Percentiles rank a stretch among this genome's conserved stretches.
Conservation (phyloP, 2,329 filamentous ascomycete species). For the Alternaria solani region DNA sequence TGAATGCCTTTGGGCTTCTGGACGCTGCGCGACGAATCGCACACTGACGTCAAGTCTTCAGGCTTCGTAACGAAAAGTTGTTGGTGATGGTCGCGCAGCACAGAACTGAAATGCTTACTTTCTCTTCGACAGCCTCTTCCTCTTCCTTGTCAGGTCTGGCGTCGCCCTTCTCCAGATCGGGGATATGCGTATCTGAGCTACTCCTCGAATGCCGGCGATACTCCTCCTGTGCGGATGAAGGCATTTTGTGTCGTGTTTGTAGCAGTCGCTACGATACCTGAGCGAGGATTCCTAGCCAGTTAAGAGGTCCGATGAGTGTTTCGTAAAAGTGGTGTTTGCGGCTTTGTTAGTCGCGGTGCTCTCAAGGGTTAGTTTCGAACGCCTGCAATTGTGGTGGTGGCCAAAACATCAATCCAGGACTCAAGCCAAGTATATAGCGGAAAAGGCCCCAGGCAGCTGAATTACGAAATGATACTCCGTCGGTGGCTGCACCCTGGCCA, state of each 20-base stretch:
- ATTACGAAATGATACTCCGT: neutral
- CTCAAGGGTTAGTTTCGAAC: neutral
- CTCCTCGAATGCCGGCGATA: conserved; percentile 30
- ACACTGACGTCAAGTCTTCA: neutral
- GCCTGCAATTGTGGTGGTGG: neutral
- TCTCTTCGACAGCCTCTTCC: conserved; percentile 3
- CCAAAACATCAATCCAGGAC: neutral
- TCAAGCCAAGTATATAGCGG: conserved; percentile 1
- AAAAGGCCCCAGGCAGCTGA: neutral
- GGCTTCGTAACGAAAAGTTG: neutral
- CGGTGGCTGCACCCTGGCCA: neutral
- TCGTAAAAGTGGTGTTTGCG: neutral
- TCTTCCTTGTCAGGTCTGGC: conserved; percentile 15
- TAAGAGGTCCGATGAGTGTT: neutral
- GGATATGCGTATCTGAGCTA: conserved; percentile 31
- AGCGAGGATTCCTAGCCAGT: neutral
- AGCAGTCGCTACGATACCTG: neutral
- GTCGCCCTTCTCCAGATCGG: conserved; percentile 31
- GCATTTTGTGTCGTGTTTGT: conserved; percentile 22
- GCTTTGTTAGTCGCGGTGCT: neutral
- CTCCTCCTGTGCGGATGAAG: conserved; percentile 18
- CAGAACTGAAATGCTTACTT: conserved; percentile 15
- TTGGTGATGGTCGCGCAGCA: neutral
- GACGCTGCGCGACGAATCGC: neutral
- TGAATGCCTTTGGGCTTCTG: neutral